Evolutionary conservation across 208 protist genomes (phyloP).

Genomic region (Trichomonas gallinae): DNA sequence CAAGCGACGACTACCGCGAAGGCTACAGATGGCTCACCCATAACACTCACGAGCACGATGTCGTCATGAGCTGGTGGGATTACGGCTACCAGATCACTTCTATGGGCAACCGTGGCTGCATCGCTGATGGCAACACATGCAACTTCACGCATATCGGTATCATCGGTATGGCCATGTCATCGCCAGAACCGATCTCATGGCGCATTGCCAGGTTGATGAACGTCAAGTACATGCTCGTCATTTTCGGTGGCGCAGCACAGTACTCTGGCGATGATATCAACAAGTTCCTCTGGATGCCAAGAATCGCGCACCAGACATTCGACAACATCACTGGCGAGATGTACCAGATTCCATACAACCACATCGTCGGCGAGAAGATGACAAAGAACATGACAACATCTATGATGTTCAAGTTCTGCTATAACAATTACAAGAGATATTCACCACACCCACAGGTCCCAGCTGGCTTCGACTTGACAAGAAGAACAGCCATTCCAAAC

Average conservation of each 20-base stretch:
- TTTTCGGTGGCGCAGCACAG: constrained; percentile 72
- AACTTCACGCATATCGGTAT: constrained; percentile 94
- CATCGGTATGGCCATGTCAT: constrained; percentile 67
- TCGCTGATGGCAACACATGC: constrained; percentile 96
- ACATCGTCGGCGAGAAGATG: background rate
- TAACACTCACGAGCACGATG: constrained; percentile 69
- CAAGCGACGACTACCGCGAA: constrained; percentile 87
- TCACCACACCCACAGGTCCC: background rate
- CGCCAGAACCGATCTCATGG: constrained; percentile 58
- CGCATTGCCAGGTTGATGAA: constrained; percentile 65
- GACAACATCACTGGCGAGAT: background rate
- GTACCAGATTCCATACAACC: background rate
- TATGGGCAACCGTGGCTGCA: constrained; percentile 72
- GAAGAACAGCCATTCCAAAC: background rate
- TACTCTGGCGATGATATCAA: constrained; percentile 79
- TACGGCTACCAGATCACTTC: constrained; percentile 93
- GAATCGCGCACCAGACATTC: constrained; percentile 50
- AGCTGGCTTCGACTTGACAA: background rate
- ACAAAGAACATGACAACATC: background rate
- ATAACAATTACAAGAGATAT: background rate
- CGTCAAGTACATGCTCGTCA: constrained; percentile 85
- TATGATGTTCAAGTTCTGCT: constrained; percentile 22
- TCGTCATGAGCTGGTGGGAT: constrained; percentile 75
- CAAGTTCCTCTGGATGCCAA: constrained; percentile 84
- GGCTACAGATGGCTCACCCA: constrained; percentile 78